A percentile compares a stretch with the other conserved stretches of the same genome.
These are phyloP conservation scores for Pseudocercospora fuligena DNA, from an alignment of 2,329 filamentous ascomycete species.

Conservation along the genomic window DNA sequence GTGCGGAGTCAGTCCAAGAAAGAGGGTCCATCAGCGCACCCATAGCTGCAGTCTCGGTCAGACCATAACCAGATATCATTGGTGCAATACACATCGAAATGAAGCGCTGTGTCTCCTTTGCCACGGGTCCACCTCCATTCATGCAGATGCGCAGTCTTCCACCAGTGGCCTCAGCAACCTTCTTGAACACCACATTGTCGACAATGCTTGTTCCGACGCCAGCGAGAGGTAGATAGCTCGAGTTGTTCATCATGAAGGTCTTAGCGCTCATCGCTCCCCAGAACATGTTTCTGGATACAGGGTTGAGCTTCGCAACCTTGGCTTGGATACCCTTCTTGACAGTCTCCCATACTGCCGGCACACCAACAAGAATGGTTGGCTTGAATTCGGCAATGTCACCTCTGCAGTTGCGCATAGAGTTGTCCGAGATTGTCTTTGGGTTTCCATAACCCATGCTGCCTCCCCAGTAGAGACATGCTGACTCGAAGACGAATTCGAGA, in stretches of 20 bases:
- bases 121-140: constrained; percentile 91
- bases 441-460: constrained; percentile 93
- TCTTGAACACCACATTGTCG: constrained; percentile 86
- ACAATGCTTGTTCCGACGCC: constrained; percentile 66
- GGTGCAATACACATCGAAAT: constrained; percentile 90
- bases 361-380: constrained; percentile 89
- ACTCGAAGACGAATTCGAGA: constrained; percentile 95
- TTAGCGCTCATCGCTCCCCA: constrained; percentile 68
- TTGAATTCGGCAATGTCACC: constrained; percentile 92
- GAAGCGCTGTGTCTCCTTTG: constrained; percentile 86
- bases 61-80: constrained; percentile 91
- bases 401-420: constrained; percentile 83
- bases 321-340: constrained; percentile 90
- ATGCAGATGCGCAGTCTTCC: constrained; percentile 86
- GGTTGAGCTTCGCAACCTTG: constrained; percentile 74
- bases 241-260: constrained; percentile 59
- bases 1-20: constrained; percentile 76
- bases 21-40: constrained; percentile 82
- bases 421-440: constrained; percentile 84
- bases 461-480: constrained; percentile 84
- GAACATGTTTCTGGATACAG: constrained; percentile 79
- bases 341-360: constrained; percentile 96
- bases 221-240: constrained; percentile 55
- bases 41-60: constrained; percentile 83
- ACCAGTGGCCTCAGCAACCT: constrained; percentile 88